These are phyloP conservation scores for Paspalum notatum DNA, from an alignment of 176 grass and related monocot genomes.

Conservation along the genomic window DNA sequence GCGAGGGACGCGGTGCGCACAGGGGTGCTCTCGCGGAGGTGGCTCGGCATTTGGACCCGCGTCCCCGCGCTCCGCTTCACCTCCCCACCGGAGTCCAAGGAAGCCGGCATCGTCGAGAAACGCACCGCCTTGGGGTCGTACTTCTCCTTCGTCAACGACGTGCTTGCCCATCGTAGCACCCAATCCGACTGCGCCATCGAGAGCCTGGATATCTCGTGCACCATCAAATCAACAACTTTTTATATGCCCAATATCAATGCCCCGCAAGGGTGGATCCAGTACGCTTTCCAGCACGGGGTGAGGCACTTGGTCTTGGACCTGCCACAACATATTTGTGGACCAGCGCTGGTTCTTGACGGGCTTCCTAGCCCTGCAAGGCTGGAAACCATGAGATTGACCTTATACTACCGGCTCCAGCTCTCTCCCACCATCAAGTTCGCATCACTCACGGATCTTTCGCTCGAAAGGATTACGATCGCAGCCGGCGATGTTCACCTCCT, in stretches of 20 bases:
- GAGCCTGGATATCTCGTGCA: neutral
- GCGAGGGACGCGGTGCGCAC: neutral
- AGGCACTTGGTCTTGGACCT: neutral
- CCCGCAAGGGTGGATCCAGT: neutral
- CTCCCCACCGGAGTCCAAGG: neutral
- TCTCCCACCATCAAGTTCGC: neutral
- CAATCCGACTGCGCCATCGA: neutral
- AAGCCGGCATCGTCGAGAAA: too few species aligned
- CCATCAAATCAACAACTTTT: too few species aligned
- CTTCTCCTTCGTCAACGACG: neutral
- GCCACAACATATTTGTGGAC: too few species aligned
- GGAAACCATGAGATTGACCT: neutral
- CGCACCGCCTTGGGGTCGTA: neutral
- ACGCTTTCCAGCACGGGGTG: neutral
- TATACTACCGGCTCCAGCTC: neutral
- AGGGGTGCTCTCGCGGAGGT: constrained; percentile 8
- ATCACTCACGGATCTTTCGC: neutral
- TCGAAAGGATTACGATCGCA: neutral
- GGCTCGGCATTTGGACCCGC: neutral
- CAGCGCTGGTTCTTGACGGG: neutral
- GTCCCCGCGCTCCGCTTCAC: neutral
- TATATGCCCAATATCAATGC: too few species aligned
- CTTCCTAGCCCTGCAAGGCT: neutral
- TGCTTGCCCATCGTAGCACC: neutral
- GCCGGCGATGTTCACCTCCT: neutral